Conservation (phyloP, 352 stramenopile genomes). For the Phytopythium aichiense region DNA sequence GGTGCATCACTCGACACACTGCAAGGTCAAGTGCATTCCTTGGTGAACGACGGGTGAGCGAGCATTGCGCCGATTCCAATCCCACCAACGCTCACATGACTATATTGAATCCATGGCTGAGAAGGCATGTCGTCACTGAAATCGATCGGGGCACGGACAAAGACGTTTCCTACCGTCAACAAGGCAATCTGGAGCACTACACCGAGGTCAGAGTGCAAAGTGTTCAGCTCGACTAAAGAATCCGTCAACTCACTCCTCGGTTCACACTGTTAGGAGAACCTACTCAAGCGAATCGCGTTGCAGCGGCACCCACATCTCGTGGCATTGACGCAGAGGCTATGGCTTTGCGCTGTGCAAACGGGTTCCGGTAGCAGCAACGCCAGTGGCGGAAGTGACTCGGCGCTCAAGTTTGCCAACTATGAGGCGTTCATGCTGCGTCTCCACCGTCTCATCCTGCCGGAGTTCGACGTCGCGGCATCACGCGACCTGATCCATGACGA, state of each 20-base stretch:
- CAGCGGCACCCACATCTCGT: slow-evolving; percentile 61
- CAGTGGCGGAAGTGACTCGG: not conserved
- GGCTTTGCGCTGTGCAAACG: slow-evolving; percentile 38
- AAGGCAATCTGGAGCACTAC: slow-evolving; percentile 75
- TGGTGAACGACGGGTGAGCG: slow-evolving; percentile 49
- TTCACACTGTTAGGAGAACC: slow-evolving; percentile 35
- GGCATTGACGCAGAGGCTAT: slow-evolving; percentile 67
- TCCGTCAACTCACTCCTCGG: not conserved
- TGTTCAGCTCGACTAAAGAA: not conserved
- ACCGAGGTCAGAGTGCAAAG: slow-evolving; percentile 38
- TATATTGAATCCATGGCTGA: not conserved
- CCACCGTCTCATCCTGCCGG: slow-evolving; percentile 69
- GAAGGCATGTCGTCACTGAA: slow-evolving; percentile 59
- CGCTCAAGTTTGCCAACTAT: slow-evolving; percentile 50
- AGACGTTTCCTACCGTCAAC: slow-evolving; percentile 53
- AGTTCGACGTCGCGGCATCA: slow-evolving; percentile 64
- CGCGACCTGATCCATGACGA: slow-evolving; percentile 63
- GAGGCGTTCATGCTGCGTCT: slow-evolving; percentile 69
- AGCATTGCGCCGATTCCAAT: not conserved
- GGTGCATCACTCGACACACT: slow-evolving; percentile 30
- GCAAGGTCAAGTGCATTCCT: slow-evolving; percentile 54
- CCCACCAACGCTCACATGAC: not conserved
- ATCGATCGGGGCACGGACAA: slow-evolving; percentile 13
- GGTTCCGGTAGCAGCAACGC: slow-evolving; percentile 9
- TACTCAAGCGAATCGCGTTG: slow-evolving; percentile 57